phyloP scores from a whole-genome alignment of 768 basidiomycete species.

The Coprinopsis strossmayeri region DNA sequence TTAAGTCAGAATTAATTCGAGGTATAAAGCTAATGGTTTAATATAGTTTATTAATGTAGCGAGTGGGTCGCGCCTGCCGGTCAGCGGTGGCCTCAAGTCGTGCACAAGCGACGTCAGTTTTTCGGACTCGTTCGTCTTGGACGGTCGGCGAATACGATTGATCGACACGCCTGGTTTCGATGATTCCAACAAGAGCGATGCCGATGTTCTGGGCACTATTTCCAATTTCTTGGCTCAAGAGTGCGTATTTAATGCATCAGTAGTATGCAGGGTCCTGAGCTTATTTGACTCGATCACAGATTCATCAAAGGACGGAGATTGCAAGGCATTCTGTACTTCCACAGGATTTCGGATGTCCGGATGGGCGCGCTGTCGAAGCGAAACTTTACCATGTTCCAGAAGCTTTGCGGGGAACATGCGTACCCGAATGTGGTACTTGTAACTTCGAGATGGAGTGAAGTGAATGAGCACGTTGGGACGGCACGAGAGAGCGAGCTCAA shows the following conservation, averaged over 20 bases:
- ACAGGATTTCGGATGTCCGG: constrained; percentile 33
- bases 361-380: constrained; percentile 32
- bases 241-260: constrained; percentile 1
- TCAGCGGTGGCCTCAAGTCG: constrained; percentile 8
- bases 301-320: constrained; percentile 19
- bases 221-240: constrained; percentile 7
- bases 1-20: neutral
- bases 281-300: neutral
- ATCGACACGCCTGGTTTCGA: constrained; percentile 12
- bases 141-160: constrained; percentile 4
- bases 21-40: neutral
- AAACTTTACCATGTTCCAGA: constrained; percentile 39
- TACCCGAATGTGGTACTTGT: constrained; percentile 39
- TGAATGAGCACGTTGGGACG: constrained; percentile 17
- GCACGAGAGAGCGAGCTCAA: constrained; percentile 30
- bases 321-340: constrained; percentile 35
- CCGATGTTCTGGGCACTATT: constrained; percentile 5
- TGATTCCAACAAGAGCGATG: constrained; percentile 9
- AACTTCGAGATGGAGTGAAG: constrained; percentile 41
- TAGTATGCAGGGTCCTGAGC: neutral
- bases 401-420: constrained; percentile 35
- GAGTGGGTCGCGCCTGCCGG: constrained; percentile 12
- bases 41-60: constrained; percentile 20
- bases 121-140: constrained; percentile 6
- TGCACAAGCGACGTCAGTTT: constrained; percentile 5